Evolutionary conservation across 208 protist species (phyloP).

Genomic region (Trypanosomatidae sp.): DNA sequence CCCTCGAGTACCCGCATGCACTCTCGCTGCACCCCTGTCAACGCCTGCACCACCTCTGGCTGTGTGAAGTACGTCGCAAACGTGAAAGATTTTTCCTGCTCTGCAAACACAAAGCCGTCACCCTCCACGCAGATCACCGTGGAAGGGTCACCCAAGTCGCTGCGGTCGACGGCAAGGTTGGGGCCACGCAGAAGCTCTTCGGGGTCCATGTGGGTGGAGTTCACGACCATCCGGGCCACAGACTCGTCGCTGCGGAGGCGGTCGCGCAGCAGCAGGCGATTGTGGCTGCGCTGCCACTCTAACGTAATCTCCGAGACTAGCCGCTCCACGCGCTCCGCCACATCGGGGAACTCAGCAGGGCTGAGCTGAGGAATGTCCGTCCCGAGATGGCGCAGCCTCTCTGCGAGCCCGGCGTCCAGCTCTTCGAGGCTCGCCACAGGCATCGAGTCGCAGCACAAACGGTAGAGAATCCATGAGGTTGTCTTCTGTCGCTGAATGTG

Average conservation of each 20-base stretch:
- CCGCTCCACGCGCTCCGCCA: slow-evolving; percentile 63
- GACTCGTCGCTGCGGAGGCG: slow-evolving; percentile 76
- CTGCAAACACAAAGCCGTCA: slow-evolving; percentile 70
- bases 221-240: slow-evolving; percentile 78
- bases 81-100: slow-evolving; percentile 80
- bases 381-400: slow-evolving; percentile 71
- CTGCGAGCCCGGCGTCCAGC: slow-evolving; percentile 58
- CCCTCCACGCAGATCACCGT: slow-evolving; percentile 66
- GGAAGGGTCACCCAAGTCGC: slow-evolving; percentile 49
- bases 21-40: slow-evolving; percentile 87
- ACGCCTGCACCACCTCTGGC: slow-evolving; percentile 88
- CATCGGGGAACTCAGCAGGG: slow-evolving; percentile 67
- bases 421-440: slow-evolving; percentile 71
- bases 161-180: slow-evolving; percentile 75
- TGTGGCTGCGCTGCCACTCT: slow-evolving; percentile 91
- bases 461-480: slow-evolving; percentile 90
- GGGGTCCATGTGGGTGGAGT: slow-evolving; percentile 82
- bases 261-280: slow-evolving; percentile 90
- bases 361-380: slow-evolving; percentile 88
- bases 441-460: slow-evolving; percentile 93
- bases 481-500: slow-evolving; percentile 85
- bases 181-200: slow-evolving; percentile 80
- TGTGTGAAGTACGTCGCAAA: slow-evolving; percentile 95
- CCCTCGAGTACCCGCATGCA: slow-evolving; percentile 90
- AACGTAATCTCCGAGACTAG: slow-evolving; percentile 86